These are phyloP conservation scores for Ogataea parapolymorpha DNA, from an alignment of 805 yeast genomes.

Conservation along the genomic window DNA sequence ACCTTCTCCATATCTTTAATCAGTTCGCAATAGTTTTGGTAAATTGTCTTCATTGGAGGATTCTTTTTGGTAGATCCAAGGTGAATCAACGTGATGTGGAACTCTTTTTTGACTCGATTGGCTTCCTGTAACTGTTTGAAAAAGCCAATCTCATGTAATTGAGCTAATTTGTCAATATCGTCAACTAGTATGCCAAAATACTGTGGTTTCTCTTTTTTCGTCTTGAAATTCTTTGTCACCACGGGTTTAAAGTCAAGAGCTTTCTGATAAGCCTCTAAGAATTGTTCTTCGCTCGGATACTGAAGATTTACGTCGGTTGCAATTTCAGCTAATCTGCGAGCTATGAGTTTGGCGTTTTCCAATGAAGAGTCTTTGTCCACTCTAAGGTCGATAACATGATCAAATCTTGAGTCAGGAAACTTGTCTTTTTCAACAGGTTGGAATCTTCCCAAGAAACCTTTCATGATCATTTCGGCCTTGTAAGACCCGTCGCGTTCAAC, in stretches of 20 bases:
- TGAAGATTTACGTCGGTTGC: constrained; percentile 42
- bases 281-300: constrained; percentile 40
- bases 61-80: constrained; percentile 17
- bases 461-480: constrained; percentile 61
- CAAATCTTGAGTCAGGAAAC: constrained; percentile 67
- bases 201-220: constrained; percentile 29
- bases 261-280: constrained; percentile 44
- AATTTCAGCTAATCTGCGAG: constrained; percentile 34
- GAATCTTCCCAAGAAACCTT: constrained; percentile 67
- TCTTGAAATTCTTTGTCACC: constrained; percentile 35
- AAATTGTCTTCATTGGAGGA: constrained; percentile 12
- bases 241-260: constrained; percentile 58
- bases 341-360: constrained; percentile 44
- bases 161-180: constrained; percentile 3
- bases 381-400: constrained; percentile 56
- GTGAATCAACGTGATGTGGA: constrained; percentile 72
- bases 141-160: constrained; percentile 17
- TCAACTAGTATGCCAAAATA: constrained; percentile 43
- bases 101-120: constrained; percentile 45
- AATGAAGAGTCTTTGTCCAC: constrained; percentile 46
- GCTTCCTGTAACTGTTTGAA: constrained; percentile 25
- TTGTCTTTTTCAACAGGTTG: constrained; percentile 48
- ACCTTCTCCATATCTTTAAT: constrained; percentile 3
- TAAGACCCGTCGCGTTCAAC: constrained; percentile 42
- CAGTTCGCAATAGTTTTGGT: constrained; percentile 20